Evolutionary conservation across 768 basidiomycete genomes (phyloP).

Genomic region (Macrocybe gigantea): DNA sequence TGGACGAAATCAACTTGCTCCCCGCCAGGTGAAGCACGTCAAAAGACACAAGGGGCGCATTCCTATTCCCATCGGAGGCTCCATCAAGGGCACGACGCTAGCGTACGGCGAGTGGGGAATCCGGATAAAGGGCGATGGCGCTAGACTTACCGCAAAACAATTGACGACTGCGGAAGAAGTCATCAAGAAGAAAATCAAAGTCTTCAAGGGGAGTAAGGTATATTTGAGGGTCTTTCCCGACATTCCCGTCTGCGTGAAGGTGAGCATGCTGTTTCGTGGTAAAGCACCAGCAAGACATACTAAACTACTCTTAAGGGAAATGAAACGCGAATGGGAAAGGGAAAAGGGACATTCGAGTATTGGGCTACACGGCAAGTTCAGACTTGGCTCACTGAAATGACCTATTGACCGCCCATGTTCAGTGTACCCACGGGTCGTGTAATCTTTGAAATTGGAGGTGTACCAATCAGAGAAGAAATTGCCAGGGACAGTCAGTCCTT

Average conservation of each 20-base stretch:
- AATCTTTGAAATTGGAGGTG: slow-evolving; percentile 90
- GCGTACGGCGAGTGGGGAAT: slow-evolving; percentile 92
- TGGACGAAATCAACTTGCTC: slow-evolving; percentile 67
- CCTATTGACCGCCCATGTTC: slow-evolving; percentile 1
- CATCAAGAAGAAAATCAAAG: slow-evolving; percentile 84
- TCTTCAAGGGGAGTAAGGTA: slow-evolving; percentile 83
- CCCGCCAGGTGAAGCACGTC: slow-evolving; percentile 74
- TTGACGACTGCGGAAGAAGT: slow-evolving; percentile 82
- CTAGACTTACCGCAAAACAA: slow-evolving; percentile 84
- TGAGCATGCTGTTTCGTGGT: slow-evolving; percentile 20
- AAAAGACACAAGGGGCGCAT: slow-evolving; percentile 89
- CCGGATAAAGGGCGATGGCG: slow-evolving; percentile 77
- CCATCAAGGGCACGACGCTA: slow-evolving; percentile 88
- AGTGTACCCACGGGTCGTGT: slow-evolving; percentile 88
- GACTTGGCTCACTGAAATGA: background rate
- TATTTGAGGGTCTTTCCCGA: slow-evolving; percentile 92
- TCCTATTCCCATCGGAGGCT: slow-evolving; percentile 84
- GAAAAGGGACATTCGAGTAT: slow-evolving; percentile 95
- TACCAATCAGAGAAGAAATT: slow-evolving; percentile 84
- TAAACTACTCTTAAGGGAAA: slow-evolving; percentile 58
- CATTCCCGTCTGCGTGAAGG: slow-evolving; percentile 96
- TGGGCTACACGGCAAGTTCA: slow-evolving; percentile 84
- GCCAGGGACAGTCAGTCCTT: slow-evolving; percentile 71
- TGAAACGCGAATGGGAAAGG: slow-evolving; percentile 99
- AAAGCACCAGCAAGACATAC: background rate